Base-by-base conservation (phyloP, 208 protist genomes). In the Wallacemonas sp. region DNA sequence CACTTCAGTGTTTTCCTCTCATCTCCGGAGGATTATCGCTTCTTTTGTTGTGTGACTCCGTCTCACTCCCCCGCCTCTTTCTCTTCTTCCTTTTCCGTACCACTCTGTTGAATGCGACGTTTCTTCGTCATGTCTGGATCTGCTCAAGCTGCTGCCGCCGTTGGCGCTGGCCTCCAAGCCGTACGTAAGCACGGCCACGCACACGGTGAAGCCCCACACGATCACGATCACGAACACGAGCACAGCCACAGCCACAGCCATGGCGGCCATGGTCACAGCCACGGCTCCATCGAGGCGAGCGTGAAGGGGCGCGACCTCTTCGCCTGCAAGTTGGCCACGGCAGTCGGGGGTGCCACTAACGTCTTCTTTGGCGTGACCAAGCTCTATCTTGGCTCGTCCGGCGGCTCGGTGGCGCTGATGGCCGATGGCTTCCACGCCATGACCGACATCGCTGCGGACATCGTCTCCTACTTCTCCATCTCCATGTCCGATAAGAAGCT, bases 391-490 rank as follows among this genome's bases (percentile, higher is more conserved):
- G 90, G 90, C 52, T 74, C 74, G 6, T 68, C 83, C 2, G 90
- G 90, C 17, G 90, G 90, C 49, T 94, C 85, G 12, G 87, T 94
- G 6, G 90, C 90, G 16, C 80, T 96, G 38, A 72, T 96, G 30
- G 90, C 90, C 23, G 90, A 96, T 64, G 90, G 90, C 39, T 90
- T 94, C 55, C 90, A 96, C 61, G 65, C 90, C 8, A 61, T 96
- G n/a, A 88, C 86, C 8, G 90, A 96, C 68, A 73, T 96, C 44
- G 41, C 92, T 16, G 77, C 90, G 0, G 90, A 96, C 61, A 70
- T 84, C 44, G 76, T 94, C 55, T 96, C 90, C 19, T 96, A 92
- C 65, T 55, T 63, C 17, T 75, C 87, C 36, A 71, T 96, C 61
- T 78, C 83, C 0, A 70, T 92, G 43, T 83, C 87, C 12, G 62